Percentiles rank a stretch among this genome's conserved stretches.
These are phyloP conservation scores for Dillenia suffruticosa DNA, from an alignment of 164 flowering plant genomes.

Conservation along the genomic window DNA sequence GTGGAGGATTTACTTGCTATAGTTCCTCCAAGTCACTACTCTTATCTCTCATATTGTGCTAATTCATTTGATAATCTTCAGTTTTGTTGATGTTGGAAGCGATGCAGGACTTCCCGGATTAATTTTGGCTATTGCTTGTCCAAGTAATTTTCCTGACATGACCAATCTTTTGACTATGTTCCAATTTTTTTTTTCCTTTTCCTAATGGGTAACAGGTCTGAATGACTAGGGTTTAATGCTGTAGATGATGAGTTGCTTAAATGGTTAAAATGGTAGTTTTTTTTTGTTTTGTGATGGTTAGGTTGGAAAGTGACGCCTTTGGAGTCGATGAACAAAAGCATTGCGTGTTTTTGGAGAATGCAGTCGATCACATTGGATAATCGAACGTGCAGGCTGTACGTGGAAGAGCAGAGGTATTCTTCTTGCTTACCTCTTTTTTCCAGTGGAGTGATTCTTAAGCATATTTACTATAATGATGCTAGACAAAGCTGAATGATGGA, in stretches of 20 bases:
- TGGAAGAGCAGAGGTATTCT: slow-evolving; percentile 82
- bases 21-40: slow-evolving; percentile 48
- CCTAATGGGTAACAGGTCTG: not conserved
- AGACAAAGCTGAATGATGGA: too few species aligned
- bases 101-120: slow-evolving; percentile 92
- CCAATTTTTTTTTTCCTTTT: not conserved
- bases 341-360: slow-evolving; percentile 87
- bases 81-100: slow-evolving; percentile 76
- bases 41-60: slow-evolving; percentile 39
- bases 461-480: too few species aligned
- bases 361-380: slow-evolving; percentile 48
- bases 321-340: slow-evolving; percentile 78
- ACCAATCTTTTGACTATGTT: not conserved
- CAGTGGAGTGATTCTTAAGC: too few species aligned
- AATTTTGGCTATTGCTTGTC: slow-evolving; percentile 79
- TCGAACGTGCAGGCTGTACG: slow-evolving; percentile 66
- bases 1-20: slow-evolving; percentile 86
- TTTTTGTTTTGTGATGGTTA: slow-evolving; percentile 17
- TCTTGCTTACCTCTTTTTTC: too few species aligned
- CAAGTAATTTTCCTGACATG: slow-evolving; percentile 36
- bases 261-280: not conserved
- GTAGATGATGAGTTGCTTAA: too few species aligned
- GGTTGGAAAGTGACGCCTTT: slow-evolving; percentile 78
- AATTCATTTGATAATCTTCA: slow-evolving; percentile 37
- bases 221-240: too few species aligned